phyloP scores from a whole-genome alignment of 1,284 basidiomycete genomes.

The Coniferiporia weirii region DNA sequence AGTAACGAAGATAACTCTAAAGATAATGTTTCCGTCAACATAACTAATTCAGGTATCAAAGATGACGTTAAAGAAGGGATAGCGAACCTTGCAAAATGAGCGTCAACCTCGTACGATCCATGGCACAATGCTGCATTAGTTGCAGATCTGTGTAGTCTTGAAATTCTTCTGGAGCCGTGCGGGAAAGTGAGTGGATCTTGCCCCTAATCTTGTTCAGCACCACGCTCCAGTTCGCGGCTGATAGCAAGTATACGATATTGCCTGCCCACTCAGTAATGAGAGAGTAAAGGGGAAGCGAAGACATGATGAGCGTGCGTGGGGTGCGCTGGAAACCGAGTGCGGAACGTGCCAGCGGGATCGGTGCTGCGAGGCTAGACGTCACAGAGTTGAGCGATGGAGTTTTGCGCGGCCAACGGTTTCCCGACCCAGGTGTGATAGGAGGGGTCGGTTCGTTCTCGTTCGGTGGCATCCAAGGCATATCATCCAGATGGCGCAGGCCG shows the following conservation, averaged over 20 bases:
- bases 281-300: slow-evolving; percentile 50
- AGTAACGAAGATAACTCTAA: slow-evolving; percentile 79
- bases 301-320: slow-evolving; percentile 55
- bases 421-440: slow-evolving; percentile 16
- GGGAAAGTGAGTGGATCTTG: slow-evolving; percentile 64
- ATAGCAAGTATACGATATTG: slow-evolving; percentile 83
- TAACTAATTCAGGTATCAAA: background rate
- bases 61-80: background rate
- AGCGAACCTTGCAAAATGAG: slow-evolving; percentile 60
- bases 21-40: slow-evolving; percentile 1
- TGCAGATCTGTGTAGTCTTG: slow-evolving; percentile 70
- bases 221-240: slow-evolving; percentile 85
- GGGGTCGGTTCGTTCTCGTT: slow-evolving; percentile 19
- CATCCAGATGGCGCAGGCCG: slow-evolving; percentile 5
- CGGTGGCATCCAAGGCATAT: slow-evolving; percentile 20
- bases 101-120: slow-evolving; percentile 61
- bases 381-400: slow-evolving; percentile 43
- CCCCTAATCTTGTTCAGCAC: slow-evolving; percentile 71
- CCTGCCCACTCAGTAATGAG: slow-evolving; percentile 67
- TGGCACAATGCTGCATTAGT: slow-evolving; percentile 65
- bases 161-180: slow-evolving; percentile 43
- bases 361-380: slow-evolving; percentile 33
- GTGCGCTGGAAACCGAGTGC: slow-evolving; percentile 61
- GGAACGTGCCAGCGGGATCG: slow-evolving; percentile 38
- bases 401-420: slow-evolving; percentile 27